Conservation (phyloP, 1,139 yeast genomes). For the Pichia sp. region DNA sequence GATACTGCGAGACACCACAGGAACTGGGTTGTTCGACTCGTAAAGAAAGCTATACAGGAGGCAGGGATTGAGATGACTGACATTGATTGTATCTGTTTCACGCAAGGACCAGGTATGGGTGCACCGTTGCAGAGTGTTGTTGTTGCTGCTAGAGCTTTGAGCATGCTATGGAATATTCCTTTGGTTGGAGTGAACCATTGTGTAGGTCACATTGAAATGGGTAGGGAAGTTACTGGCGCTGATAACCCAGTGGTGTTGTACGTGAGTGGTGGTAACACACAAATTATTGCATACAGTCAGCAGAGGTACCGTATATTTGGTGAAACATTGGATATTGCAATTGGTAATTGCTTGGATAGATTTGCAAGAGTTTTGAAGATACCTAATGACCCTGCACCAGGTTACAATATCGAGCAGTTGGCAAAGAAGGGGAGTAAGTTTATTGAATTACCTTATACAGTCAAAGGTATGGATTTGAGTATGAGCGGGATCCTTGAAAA, state of each 20-base stretch:
- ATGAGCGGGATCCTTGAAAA: constrained; percentile 92
- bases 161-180: constrained; percentile 77
- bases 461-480: constrained; percentile 96
- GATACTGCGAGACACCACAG: constrained; percentile 96
- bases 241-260: constrained; percentile 90
- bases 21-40: constrained; percentile 85
- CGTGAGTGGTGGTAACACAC: constrained; percentile 98
- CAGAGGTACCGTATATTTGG: constrained; percentile 94
- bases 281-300: constrained; percentile 91
- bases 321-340: constrained; percentile 93
- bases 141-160: constrained; percentile 80
- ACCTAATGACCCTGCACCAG: constrained; percentile 94
- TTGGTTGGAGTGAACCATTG: constrained; percentile 95
- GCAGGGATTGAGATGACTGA: constrained; percentile 51
- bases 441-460: constrained; percentile 85
- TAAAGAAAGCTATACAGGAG: constrained; percentile 57
- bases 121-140: constrained; percentile 95
- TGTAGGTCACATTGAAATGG: constrained; percentile 98
- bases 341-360: constrained; percentile 92
- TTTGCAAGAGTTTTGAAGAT: constrained; percentile 88
- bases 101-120: constrained; percentile 99
- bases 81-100: constrained; percentile 86
- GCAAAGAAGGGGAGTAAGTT: constrained; percentile 70
- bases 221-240: constrained; percentile 95
- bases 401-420: constrained; percentile 91